phyloP scores from a whole-genome alignment of 495 filamentous ascomycete species.

The Aspergillus sparsus region DNA sequence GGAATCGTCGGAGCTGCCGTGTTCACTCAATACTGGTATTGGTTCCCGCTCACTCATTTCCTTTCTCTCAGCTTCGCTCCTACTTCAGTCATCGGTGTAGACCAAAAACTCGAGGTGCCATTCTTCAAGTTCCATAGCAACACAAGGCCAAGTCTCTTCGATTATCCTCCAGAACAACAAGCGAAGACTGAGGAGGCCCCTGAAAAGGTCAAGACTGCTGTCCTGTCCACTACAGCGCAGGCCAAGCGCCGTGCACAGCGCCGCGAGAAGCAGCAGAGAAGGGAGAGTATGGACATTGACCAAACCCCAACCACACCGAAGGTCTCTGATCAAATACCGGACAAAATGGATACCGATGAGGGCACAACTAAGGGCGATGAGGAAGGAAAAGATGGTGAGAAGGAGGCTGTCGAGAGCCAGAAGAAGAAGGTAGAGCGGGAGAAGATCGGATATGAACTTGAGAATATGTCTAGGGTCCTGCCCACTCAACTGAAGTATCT shows the following conservation, averaged over 20 bases:
- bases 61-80: slow-evolving; percentile 90
- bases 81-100: slow-evolving; percentile 90
- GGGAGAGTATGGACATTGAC: slow-evolving; percentile 88
- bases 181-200: slow-evolving; percentile 91
- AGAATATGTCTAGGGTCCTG: slow-evolving; percentile 95
- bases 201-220: slow-evolving; percentile 91
- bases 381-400: slow-evolving; percentile 65
- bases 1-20: slow-evolving; percentile 97
- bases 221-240: slow-evolving; percentile 94
- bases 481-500: slow-evolving; percentile 94
- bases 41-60: slow-evolving; percentile 99
- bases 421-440: slow-evolving; percentile 94
- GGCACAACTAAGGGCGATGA: slow-evolving; percentile 60
- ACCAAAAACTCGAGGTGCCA: slow-evolving; percentile 92
- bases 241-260: slow-evolving; percentile 86
- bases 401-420: slow-evolving; percentile 53
- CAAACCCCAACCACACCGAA: slow-evolving; percentile 74
- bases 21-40: slow-evolving; percentile 99
- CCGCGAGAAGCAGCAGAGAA: slow-evolving; percentile 70
- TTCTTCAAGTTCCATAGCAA: slow-evolving; percentile 95
- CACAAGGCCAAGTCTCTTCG: slow-evolving; percentile 91
- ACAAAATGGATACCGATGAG: slow-evolving; percentile 94
- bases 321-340: slow-evolving; percentile 60
- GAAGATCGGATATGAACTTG: slow-evolving; percentile 91
- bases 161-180: slow-evolving; percentile 96